These are phyloP conservation scores for Camellia japonica DNA, from an alignment of 148 eudicot species.

Conservation along the genomic window DNA sequence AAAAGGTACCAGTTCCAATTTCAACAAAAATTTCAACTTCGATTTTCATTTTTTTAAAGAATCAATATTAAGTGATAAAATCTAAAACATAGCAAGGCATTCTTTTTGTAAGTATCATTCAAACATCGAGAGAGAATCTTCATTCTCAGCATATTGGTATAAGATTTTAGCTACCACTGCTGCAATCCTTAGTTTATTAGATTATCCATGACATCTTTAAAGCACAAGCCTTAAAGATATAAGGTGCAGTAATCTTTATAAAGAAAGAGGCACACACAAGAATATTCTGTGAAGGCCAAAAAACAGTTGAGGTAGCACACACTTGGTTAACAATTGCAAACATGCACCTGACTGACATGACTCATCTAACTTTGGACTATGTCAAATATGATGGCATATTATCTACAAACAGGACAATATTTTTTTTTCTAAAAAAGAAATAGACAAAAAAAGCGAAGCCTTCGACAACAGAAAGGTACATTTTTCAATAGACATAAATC, in stretches of 20 bases:
- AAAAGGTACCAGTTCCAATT: not conserved
- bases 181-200: not conserved
- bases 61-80: not conserved
- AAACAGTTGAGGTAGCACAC: not conserved
- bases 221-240: not conserved
- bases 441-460: not conserved
- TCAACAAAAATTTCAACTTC: not conserved
- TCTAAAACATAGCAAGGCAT: not conserved
- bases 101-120: not conserved
- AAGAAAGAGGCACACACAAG: not conserved
- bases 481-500: not conserved
- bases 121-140: not conserved
- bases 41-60: not conserved
- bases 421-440: not conserved
- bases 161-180: not conserved
- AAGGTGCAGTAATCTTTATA: not conserved
- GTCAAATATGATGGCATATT: not conserved
- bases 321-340: slow-evolving; percentile 1
- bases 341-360: not conserved
- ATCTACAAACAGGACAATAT: not conserved
- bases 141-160: not conserved
- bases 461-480: not conserved
- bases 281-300: not conserved
- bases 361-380: not conserved
- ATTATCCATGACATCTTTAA: not conserved